Evolutionary conservation across 2,329 filamentous ascomycete genomes (phyloP), one percentile per base, ranked within the genome.

Genomic region (Trichoderma polysporum): DNA sequence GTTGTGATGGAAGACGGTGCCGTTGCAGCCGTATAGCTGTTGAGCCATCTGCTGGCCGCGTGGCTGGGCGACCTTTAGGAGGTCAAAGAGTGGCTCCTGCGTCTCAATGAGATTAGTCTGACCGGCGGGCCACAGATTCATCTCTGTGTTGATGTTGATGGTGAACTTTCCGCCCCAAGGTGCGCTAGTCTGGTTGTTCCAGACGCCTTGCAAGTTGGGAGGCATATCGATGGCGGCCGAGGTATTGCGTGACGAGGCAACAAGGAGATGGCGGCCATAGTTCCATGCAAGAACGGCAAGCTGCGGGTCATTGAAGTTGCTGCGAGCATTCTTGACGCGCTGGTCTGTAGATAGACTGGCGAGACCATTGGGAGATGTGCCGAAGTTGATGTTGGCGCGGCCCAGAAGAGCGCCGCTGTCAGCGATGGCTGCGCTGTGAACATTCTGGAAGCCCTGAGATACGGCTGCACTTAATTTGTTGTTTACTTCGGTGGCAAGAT

Each of bases 81-180:
- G 68, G n/a, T 69, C 68, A 19, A 69, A 69, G 0, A 83, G 66
- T 0, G 81, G 79, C n/a, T 73, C 63, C 47, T 81, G 75, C 5
- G 75, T 78, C 65, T 81, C 78, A 4, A 71, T 59, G 3, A 76
- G 66, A 45, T 75, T 76, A 2, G 75, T 76, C n/a, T 70, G 67
- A 19, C 72, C 70, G 2, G 73, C 71, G 0, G 70, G 69, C 81
- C 81, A 83, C 70, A 84, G 83, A 71, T 83, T 83, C 82, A 84
- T 84, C 70, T 84, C 77, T 0, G 77, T 74, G 57, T 83, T 84
- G 73, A 83, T 82, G 68, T 83, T 82, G 66, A 83, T 80, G 1
- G 81, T 83, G 67, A 78, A 82, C 64, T 81, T 82, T 37, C 75
- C 76, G 2, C 79, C 80, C 81, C 81, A 83, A 13, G 79, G 73